Percentiles rank a stretch among this genome's conserved stretches.
Conservation (phyloP, 202 grass and related monocot genomes). For the Setaria viridis region DNA sequence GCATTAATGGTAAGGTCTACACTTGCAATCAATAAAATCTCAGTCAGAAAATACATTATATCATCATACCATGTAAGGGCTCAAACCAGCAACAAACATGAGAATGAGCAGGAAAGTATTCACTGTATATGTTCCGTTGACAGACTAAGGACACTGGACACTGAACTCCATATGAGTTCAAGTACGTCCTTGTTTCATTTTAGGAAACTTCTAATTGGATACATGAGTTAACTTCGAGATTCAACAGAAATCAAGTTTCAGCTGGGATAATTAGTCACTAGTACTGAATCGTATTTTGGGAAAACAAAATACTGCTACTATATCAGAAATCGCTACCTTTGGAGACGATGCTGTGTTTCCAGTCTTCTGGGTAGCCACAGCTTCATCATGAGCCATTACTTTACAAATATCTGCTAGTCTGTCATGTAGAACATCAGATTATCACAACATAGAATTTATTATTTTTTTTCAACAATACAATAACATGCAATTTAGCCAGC, state of each 20-base stretch:
- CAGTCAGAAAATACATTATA: constrained; percentile 1
- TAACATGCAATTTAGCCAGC: not conserved
- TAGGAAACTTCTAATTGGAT: constrained; percentile 13
- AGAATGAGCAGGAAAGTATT: not conserved
- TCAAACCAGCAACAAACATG: not conserved
- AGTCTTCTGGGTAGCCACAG: constrained; percentile 63
- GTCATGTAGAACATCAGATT: constrained; percentile 35
- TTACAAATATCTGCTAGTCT: not conserved
- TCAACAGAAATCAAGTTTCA: constrained; percentile 6
- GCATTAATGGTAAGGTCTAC: constrained; percentile 6
- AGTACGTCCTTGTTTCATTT: not conserved
- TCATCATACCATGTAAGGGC: constrained; percentile 5
- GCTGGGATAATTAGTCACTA: not conserved
- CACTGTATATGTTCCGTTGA: not conserved
- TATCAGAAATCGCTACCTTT: constrained; percentile 61
- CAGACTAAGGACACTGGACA: not conserved
- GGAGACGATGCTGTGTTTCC: constrained; percentile 65
- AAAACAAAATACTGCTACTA: not conserved
- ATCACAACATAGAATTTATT: not conserved
- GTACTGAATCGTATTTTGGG: constrained; percentile 6
- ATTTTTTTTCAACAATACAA: not conserved
- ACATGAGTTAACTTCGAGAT: constrained; percentile 14
- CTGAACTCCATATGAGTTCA: not conserved
- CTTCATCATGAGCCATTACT: constrained; percentile 76
- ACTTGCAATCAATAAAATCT: constrained; percentile 2